Percentiles rank a stretch among this genome's conserved stretches.
Conservation (phyloP, 805 yeast species). For the Zygosaccharomyces kombuchaensis region DNA sequence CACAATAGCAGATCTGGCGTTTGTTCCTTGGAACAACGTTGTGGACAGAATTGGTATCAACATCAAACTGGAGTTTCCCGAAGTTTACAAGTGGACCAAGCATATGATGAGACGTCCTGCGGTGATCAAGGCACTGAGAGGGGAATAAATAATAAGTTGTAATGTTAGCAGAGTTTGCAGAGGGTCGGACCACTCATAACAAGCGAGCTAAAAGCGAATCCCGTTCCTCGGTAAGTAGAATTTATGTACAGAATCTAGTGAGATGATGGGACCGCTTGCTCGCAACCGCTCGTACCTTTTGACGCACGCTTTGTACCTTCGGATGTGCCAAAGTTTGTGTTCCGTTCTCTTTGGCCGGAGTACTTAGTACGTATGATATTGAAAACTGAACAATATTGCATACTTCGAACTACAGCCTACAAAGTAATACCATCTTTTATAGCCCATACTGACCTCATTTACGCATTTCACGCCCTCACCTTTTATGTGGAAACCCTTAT, state of each 20-base stretch:
- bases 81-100: slow-evolving; percentile 93
- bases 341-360: not conserved
- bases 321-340: not conserved
- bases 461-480: not conserved
- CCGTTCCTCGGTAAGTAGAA: not conserved
- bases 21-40: slow-evolving; percentile 96
- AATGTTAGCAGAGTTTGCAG: not conserved
- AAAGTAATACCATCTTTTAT: not conserved
- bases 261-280: not conserved
- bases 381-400: not conserved
- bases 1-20: slow-evolving; percentile 84
- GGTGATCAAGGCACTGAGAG: slow-evolving; percentile 79
- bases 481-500: not conserved
- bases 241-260: not conserved
- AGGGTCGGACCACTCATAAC: not conserved
- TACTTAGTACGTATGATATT: not conserved
- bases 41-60: slow-evolving; percentile 90
- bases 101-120: slow-evolving; percentile 95
- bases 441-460: not conserved
- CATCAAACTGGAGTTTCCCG: slow-evolving; percentile 83
- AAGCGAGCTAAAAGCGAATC: not conserved
- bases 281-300: not conserved
- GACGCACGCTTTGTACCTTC: not conserved
- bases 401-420: not conserved
- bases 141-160: slow-evolving; percentile 41